phyloP scores from a whole-genome alignment of 331 rosid species.

The Acacia concinna region DNA sequence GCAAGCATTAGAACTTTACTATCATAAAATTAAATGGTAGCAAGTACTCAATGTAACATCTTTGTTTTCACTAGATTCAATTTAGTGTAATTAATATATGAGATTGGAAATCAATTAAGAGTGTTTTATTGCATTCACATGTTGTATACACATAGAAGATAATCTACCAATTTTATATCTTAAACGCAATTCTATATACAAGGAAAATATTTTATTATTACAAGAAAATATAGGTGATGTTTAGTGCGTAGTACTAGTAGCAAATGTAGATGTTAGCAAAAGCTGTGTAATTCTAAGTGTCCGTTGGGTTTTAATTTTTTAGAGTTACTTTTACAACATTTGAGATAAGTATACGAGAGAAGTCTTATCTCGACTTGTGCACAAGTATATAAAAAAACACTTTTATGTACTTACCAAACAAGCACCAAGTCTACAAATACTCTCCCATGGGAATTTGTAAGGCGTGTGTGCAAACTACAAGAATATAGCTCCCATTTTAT shows the following conservation, averaged over 20 bases:
- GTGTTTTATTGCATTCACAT: background rate
- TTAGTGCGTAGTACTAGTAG: background rate
- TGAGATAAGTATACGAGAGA: no score
- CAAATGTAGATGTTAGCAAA: background rate
- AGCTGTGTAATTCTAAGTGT: background rate
- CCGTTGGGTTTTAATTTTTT: no score
- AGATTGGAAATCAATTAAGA: background rate
- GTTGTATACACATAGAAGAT: background rate
- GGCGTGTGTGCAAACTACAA: background rate
- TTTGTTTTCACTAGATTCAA: background rate
- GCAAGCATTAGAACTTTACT: background rate
- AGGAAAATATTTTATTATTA: background rate
- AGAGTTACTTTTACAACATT: no score
- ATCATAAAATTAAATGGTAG: background rate
- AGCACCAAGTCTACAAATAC: no score
- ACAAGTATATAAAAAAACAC: no score
- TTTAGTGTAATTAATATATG: no score
- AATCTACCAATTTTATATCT: background rate
- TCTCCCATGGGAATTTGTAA: background rate
- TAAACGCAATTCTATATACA: background rate
- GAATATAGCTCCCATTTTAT: background rate
- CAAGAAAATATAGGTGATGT: background rate
- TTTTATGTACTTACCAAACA: no score
- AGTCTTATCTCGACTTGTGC: no score
- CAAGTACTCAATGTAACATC: background rate